These are phyloP conservation scores for Paracoccidioides lutzii DNA, from an alignment of 2,329 filamentous ascomycete species.

Conservation along the genomic window DNA sequence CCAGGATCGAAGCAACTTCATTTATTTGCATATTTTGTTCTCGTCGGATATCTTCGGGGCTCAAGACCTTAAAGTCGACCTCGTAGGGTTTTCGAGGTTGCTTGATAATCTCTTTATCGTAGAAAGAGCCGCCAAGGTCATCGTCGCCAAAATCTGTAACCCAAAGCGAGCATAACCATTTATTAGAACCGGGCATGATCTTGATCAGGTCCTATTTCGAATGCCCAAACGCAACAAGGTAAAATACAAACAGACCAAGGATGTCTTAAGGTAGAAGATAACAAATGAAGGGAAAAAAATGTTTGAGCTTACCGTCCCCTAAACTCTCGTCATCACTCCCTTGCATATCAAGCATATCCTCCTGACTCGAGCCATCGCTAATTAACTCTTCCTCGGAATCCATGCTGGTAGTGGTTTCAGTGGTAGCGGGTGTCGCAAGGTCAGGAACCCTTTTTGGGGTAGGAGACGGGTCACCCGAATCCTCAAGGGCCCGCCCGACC, in stretches of 20 bases:
- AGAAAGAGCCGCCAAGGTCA: conserved; percentile 48
- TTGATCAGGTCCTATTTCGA: not conserved
- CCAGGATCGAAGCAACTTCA: conserved; percentile 83
- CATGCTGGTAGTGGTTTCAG: conserved; percentile 48
- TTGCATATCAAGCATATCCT: conserved; percentile 51
- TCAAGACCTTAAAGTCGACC: conserved; percentile 70
- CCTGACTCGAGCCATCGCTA: conserved; percentile 67
- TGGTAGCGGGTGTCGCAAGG: conserved; percentile 21
- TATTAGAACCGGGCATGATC: not conserved
- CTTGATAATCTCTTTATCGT: conserved; percentile 58
- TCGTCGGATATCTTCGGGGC: conserved; percentile 65
- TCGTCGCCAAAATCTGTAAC: conserved; percentile 26
- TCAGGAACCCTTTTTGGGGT: conserved; percentile 18
- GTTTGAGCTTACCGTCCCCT: conserved; percentile 25
- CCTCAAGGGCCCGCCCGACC: conserved; percentile 9
- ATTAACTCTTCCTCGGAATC: conserved; percentile 93
- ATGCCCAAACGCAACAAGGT: not conserved
- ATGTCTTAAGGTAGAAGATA: not conserved
- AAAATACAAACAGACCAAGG: not conserved
- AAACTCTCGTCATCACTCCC: conserved; percentile 58
- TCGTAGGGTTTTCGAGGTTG: conserved; percentile 66
- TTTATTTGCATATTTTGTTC: conserved; percentile 78
- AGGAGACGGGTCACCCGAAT: conserved; percentile 1
- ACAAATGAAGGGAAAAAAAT: not conserved
- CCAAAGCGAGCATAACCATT: not conserved